Evolutionary conservation across 345 rosid species (phyloP), one percentile per base, ranked within the genome.

Genomic region (Populus alba): DNA sequence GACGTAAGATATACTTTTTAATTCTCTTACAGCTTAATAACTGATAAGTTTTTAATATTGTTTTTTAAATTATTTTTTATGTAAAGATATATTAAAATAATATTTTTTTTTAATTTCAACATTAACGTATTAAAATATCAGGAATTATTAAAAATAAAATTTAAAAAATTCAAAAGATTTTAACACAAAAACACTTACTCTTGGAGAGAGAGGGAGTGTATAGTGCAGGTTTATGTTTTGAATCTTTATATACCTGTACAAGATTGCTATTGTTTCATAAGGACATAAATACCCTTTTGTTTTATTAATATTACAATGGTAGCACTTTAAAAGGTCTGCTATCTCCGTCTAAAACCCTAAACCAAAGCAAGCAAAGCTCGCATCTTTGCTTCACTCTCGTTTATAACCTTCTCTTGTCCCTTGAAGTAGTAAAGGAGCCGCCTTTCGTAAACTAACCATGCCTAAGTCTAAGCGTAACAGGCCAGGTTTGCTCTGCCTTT

Each of bases 381-480:
- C 11, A n/a, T 23, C 65, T 59, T n/a, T 59, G 29, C 4, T 59
- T n/a, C 65, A 3, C 62, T 59, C 27, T 59, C 29, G 29, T 59
- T 59, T 11, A 23, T 59, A 59, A 5, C 2, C 29, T 59, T 59
- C 15, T 59, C 65, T 47, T 23, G 65, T 59, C 29, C 7, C 15
- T 59, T 23, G 65, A 59, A 10, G 29, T 10, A 23, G 29, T 25
- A 1, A 59, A 59, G 65, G 65, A 59, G 65, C 29, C 65, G 15
- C 65, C 65, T 59, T 59, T 59, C 3, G 65, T 59, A 59, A 59
- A 68, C 31, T 11, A 70, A 71, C 16, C 70, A 96, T 96, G 99
- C 98, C 99, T 13, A 96, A 94, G 89, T 96, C 99, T 33, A 96
- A 92, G 92, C 87, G 99, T 55, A 90, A 96, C 81, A 86, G 85